Evolutionary conservation across 257 asterid species (phyloP).

Genomic region (Nicotiana benthamiana): DNA sequence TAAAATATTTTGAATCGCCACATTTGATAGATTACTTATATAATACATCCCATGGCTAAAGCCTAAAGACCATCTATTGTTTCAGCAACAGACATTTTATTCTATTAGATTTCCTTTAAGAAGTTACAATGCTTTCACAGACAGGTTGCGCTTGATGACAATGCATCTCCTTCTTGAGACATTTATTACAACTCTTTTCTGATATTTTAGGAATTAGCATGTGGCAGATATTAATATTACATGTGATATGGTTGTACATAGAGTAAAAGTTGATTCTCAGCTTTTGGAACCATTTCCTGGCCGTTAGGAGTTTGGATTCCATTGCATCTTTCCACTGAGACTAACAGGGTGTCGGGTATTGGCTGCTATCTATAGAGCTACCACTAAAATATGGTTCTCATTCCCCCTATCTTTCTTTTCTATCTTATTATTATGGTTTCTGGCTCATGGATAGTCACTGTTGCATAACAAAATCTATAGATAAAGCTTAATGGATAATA

Average conservation of each 20-base stretch:
- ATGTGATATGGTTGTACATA: background rate
- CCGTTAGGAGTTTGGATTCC: background rate
- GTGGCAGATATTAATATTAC: background rate
- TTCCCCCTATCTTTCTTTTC: background rate
- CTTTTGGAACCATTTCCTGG: conserved; percentile 1
- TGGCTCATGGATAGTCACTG: background rate
- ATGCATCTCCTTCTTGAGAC: background rate
- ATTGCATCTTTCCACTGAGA: background rate
- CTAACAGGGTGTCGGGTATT: background rate
- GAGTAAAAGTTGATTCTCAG: background rate
- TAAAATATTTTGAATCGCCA: background rate
- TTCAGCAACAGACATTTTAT: background rate
- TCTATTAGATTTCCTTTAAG: background rate
- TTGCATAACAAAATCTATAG: background rate
- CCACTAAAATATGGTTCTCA: background rate
- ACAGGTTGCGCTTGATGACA: background rate
- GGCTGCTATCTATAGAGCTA: background rate
- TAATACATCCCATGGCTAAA: background rate
- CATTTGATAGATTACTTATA: background rate
- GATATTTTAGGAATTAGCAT: background rate
- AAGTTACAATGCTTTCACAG: background rate
- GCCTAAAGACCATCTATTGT: background rate
- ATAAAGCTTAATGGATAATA: background rate
- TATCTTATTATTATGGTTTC: background rate
- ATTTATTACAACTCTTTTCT: background rate